These are phyloP conservation scores for Haplographium delicatum DNA, from an alignment of 495 filamentous ascomycete species.

Conservation along the genomic window DNA sequence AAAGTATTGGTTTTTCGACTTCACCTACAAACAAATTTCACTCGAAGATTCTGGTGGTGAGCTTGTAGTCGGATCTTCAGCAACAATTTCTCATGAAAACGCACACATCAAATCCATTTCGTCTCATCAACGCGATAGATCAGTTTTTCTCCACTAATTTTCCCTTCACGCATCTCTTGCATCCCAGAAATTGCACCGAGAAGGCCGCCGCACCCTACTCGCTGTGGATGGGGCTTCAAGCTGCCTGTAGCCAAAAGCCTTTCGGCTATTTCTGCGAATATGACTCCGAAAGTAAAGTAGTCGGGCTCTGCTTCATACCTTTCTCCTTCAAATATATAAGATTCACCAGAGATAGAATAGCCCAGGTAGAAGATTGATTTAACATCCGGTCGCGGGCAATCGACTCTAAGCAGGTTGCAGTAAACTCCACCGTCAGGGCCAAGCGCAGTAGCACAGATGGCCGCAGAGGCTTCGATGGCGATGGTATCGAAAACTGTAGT, in stretches of 20 bases:
- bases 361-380: constrained; percentile 30
- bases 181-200: constrained; percentile 49
- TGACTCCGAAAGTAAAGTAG: constrained; percentile 34
- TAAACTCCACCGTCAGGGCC: constrained; percentile 29
- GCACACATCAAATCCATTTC: no score
- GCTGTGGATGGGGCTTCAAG: constrained; percentile 45
- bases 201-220: constrained; percentile 42
- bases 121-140: constrained; percentile 37
- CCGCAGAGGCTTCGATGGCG: constrained; percentile 22
- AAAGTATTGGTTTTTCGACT: no score
- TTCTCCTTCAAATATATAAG: constrained; percentile 26
- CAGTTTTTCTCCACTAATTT: constrained; percentile 55
- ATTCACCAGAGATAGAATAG: constrained; percentile 35
- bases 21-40: no score
- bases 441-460: constrained; percentile 37
- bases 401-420: constrained; percentile 31
- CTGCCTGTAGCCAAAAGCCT: constrained; percentile 41
- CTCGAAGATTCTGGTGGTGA: no score
- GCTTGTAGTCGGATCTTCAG: no score
- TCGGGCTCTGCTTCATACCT: constrained; percentile 29
- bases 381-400: constrained; percentile 28
- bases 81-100: no score
- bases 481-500: constrained; percentile 39
- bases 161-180: constrained; percentile 41
- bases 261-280: constrained; percentile 35